Percentiles rank a stretch among this genome's conserved stretches.
Conservation (phyloP, 139 green algal species). For the Chlamydomonas sp. region DNA sequence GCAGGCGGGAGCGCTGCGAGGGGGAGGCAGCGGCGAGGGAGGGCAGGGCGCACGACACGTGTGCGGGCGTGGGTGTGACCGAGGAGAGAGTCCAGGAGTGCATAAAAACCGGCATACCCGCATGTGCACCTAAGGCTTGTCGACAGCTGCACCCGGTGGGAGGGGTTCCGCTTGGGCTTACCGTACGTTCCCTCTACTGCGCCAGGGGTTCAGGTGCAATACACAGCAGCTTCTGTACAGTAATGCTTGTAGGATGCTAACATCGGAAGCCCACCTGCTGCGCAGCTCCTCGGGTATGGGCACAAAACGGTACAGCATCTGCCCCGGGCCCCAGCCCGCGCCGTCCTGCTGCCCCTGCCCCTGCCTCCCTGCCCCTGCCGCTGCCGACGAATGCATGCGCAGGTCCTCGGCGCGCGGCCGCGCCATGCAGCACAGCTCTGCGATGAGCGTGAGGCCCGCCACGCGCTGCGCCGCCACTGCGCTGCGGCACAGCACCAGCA, state of each 20-base stretch:
- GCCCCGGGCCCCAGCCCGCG: not conserved
- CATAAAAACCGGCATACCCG: too few relatives aligned
- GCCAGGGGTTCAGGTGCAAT: too few relatives aligned
- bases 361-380: not conserved
- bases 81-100: not conserved
- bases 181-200: too few relatives aligned
- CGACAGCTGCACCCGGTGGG: too few relatives aligned
- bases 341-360: not conserved
- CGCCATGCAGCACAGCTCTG: conserved; percentile 49
- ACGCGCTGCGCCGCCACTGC: conserved; percentile 59
- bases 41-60: not conserved
- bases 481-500: conserved; percentile 66
- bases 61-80: not conserved
- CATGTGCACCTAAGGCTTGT: too few relatives aligned
- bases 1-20: not conserved
- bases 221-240: not conserved
- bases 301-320: conserved; percentile 22
- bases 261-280: not conserved
- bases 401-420: conserved; percentile 34
- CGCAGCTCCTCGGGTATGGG: conserved; percentile 10
- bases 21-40: not conserved
- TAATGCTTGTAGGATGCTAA: too few relatives aligned
- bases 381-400: not conserved
- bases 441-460: conserved; percentile 63
- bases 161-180: too few relatives aligned